phyloP scores from a whole-genome alignment of 768 basidiomycete genomes.

The Amanita thiersii region DNA sequence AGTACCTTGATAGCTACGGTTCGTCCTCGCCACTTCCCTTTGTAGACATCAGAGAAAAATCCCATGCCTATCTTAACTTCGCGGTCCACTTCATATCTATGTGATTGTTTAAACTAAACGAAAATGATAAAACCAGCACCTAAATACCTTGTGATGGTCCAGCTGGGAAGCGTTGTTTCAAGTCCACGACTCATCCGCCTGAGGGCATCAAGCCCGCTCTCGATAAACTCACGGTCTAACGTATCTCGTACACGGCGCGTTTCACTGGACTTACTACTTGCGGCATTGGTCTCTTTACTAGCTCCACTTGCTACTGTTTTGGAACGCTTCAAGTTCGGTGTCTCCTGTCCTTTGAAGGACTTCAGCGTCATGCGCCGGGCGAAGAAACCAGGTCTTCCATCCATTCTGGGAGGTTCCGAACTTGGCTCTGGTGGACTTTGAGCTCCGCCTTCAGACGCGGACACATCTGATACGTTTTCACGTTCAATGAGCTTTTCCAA shows the following conservation, averaged over 20 bases:
- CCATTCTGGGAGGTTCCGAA: not conserved
- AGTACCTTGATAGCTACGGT: conserved; percentile 71
- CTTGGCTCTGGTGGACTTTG: not conserved
- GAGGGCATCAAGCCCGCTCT: conserved; percentile 65
- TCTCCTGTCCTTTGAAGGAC: conserved; percentile 2
- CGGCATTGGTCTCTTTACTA: not conserved
- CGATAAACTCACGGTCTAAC: conserved; percentile 63
- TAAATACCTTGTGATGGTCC: conserved; percentile 73
- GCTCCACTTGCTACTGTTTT: conserved; percentile 3
- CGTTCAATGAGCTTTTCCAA: conserved; percentile 26
- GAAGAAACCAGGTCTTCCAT: not conserved
- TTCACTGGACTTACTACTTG: not conserved
- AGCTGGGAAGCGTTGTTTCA: conserved; percentile 46
- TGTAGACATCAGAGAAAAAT: conserved; percentile 71
- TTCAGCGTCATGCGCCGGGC: conserved; percentile 2
- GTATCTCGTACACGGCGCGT: conserved; percentile 28
- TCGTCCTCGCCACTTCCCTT: conserved; percentile 62
- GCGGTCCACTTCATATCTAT: conserved; percentile 66
- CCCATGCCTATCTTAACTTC: conserved; percentile 64
- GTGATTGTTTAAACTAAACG: conserved; percentile 6
- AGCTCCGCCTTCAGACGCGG: not conserved
- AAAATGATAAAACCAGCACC: conserved; percentile 9
- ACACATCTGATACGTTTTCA: not conserved
- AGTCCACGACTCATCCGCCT: conserved; percentile 45
- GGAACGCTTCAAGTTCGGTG: conserved; percentile 1